A percentile compares a stretch with the other conserved stretches of the same genome.
Conservation (phyloP, 176 grass and related monocot genomes). For the Oryza australiensis region DNA sequence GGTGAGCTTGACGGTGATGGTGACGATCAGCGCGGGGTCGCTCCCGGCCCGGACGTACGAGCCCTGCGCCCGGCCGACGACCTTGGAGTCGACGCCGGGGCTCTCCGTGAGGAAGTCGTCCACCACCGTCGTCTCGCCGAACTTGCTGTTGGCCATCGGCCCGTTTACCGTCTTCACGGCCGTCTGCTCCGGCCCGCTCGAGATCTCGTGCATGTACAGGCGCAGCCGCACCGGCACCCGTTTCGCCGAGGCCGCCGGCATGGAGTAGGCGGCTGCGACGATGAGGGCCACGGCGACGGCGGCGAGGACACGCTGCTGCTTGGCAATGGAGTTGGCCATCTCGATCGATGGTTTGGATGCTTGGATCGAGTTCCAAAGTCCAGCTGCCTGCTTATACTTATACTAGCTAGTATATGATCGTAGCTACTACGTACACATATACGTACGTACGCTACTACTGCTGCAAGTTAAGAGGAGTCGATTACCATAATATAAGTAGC, state of each 20-base stretch:
- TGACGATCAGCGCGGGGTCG: not conserved
- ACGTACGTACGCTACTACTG: too few species aligned
- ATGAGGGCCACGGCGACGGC: not conserved
- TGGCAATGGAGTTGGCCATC: not conserved
- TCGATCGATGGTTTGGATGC: too few species aligned
- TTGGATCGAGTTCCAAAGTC: too few species aligned
- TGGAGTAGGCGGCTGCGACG: not conserved
- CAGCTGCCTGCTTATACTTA: too few species aligned
- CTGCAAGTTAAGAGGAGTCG: too few species aligned
- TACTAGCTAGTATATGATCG: too few species aligned
- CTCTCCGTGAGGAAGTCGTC: slow-evolving; percentile 18
- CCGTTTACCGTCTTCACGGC: not conserved
- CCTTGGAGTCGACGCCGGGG: not conserved
- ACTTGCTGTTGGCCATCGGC: not conserved
- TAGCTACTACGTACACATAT: too few species aligned
- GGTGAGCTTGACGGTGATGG: not conserved
- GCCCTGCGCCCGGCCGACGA: slow-evolving; percentile 20
- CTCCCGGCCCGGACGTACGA: slow-evolving; percentile 3
- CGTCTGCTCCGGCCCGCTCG: slow-evolving; percentile 13
- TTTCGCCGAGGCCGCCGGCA: not conserved
- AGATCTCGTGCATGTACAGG: slow-evolving; percentile 40
- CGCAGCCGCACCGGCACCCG: not conserved
- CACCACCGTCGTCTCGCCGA: slow-evolving; percentile 9
- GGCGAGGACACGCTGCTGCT: not conserved
- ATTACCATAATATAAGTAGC: too few species aligned